Base-by-base conservation (phyloP, 192 early-diverging fungal genomes). In the Chytriomyces confervae region DNA sequence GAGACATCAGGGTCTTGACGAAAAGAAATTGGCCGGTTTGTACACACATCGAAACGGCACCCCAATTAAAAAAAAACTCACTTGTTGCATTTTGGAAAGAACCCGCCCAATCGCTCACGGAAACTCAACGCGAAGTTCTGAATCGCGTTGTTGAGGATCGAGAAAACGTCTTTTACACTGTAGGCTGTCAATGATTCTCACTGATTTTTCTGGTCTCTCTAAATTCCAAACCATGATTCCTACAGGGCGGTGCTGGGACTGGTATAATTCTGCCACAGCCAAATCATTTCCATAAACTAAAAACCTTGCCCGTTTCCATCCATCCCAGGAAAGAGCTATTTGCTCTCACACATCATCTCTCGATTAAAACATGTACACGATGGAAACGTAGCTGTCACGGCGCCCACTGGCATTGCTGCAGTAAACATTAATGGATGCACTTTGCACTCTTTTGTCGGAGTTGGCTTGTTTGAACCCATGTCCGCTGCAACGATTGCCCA, bases 361-460 rank as follows among this genome's bases (percentile, higher is more conserved):
- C 36, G 36, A 36, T 36, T 36, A 36, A 36, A 36, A 36, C 0
- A 36, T 36, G 36, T 36, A 36, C 4, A 2, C 36, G 36, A 36
- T 36, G 36, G 36, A 36, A 3, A 36, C 18, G 76, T 69, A 8
- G 66, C 65, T 20, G 66, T 77, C 48, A 70, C 76, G 13, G 84
- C 90, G 10, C 82, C 90, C 0, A 91, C 90, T 5, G 90, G 90
- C 0, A 86, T 91, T 24, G 90, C 90, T 0, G 90, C 90, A 0
- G 83, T 83, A 45, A 90, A 90, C 57, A 90, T 91, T 67, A 79
- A 79, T 20, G 90, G 90, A 50, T 82, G 76, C 16, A 91, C 90
- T 3, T 68, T 91, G 48, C 90, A 91, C 61, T 85, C 81, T 0
- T 91, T 89, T 79, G 83, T 87, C 23, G 90, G 85, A 23, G 36